These are phyloP conservation scores for Acanthamoeba quina DNA, from an alignment of 208 protist species.

Conservation along the genomic window DNA sequence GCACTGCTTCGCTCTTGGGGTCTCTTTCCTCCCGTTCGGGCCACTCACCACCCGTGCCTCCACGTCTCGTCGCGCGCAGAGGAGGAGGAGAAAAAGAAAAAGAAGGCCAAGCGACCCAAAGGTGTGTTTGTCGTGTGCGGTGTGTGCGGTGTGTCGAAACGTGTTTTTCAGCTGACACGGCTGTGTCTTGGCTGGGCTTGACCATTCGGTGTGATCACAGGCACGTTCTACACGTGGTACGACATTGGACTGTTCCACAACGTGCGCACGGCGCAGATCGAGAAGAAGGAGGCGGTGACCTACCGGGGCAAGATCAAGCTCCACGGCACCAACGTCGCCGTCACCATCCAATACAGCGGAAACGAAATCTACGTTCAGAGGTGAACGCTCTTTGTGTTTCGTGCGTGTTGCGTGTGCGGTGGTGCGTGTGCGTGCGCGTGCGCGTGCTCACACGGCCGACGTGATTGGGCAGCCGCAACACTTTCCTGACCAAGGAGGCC, in stretches of 20 bases:
- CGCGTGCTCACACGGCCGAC: neutral
- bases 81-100: constrained; percentile 66
- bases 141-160: neutral
- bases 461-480: constrained; percentile 40
- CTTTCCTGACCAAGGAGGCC: constrained; percentile 47
- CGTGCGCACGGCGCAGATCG: constrained; percentile 55
- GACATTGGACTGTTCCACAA: constrained; percentile 70
- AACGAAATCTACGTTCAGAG: constrained; percentile 71
- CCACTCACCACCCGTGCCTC: neutral
- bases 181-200: neutral
- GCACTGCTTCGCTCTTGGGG: neutral
- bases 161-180: neutral
- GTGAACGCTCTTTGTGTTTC: neutral
- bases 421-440: neutral
- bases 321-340: constrained; percentile 69
- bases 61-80: neutral
- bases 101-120: constrained; percentile 62
- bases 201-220: neutral
- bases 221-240: constrained; percentile 67
- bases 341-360: constrained; percentile 65
- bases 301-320: constrained; percentile 71
- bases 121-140: neutral
- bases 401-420: neutral
- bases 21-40: neutral
- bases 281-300: constrained; percentile 37